These are phyloP conservation scores for Penstemon eatonii DNA, from an alignment of 257 asterid genomes.

Conservation along the genomic window DNA sequence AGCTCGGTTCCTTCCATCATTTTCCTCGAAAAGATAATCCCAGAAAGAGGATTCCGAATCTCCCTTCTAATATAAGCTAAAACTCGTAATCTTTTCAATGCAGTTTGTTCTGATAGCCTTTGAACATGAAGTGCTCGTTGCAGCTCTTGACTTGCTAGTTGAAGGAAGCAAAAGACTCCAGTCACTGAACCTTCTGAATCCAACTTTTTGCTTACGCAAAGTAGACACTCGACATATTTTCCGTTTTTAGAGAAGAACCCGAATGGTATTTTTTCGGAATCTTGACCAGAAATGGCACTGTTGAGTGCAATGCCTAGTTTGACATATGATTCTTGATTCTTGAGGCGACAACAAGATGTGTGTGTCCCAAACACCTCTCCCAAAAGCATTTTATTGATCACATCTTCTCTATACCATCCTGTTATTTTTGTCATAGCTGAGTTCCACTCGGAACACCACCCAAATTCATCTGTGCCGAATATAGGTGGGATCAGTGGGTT, in stretches of 20 bases:
- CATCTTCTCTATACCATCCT: conserved; percentile 76
- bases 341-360: conserved; percentile 66
- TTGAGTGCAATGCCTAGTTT: conserved; percentile 73
- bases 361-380: conserved; percentile 87
- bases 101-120: conserved; percentile 58
- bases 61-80: conserved; percentile 81
- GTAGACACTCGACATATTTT: conserved; percentile 71
- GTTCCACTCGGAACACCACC: conserved; percentile 98
- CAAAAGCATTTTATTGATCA: conserved; percentile 76
- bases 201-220: conserved; percentile 75
- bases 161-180: conserved; percentile 89
- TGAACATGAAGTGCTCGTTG: conserved; percentile 93
- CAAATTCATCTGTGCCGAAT: conserved; percentile 88
- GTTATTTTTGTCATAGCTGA: conserved; percentile 83
- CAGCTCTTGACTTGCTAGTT: conserved; percentile 90
- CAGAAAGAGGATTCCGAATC: conserved; percentile 80
- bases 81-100: conserved; percentile 64
- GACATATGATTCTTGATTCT: conserved; percentile 80
- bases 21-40: conserved; percentile 77
- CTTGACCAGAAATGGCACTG: conserved; percentile 74
- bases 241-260: conserved; percentile 71
- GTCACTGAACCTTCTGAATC: conserved; percentile 70
- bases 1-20: conserved; percentile 78
- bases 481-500: conserved; percentile 91
- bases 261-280: conserved; percentile 63